Conservation (phyloP, 2,329 filamentous ascomycete species). For the Balansia obtecta region DNA sequence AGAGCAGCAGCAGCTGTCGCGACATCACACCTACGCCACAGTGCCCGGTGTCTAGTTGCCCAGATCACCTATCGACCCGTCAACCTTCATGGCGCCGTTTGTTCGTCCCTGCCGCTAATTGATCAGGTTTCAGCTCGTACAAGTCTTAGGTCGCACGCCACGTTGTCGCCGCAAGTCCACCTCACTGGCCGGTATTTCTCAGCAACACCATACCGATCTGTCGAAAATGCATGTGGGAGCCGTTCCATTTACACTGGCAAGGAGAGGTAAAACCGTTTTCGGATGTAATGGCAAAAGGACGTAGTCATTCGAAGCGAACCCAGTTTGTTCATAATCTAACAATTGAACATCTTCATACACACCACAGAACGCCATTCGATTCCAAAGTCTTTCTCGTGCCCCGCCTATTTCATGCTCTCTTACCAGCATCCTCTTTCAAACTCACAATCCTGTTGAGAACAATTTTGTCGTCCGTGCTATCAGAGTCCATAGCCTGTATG, state of each 20-base stretch:
- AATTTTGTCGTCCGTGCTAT: conserved; percentile 66
- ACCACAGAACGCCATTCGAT: not conserved
- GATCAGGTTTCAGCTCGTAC: not conserved
- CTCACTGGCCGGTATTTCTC: conserved; percentile 11
- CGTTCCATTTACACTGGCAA: not conserved
- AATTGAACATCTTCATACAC: not conserved
- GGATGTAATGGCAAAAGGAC: no score
- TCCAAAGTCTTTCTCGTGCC: not conserved
- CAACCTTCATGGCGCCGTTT: not conserved
- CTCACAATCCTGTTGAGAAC: conserved; percentile 87
- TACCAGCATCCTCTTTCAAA: conserved; percentile 75
- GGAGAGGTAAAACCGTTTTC: no score
- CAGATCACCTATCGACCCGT: not conserved
- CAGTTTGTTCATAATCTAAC: not conserved
- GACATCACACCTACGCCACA: not conserved
- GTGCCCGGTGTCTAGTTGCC: not conserved
- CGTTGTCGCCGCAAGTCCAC: conserved; percentile 17
- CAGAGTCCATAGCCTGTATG: conserved; percentile 55
- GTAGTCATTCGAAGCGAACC: no score
- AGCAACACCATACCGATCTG: not conserved
- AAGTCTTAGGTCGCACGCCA: conserved; percentile 6
- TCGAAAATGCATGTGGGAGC: not conserved
- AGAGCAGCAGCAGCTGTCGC: no score
- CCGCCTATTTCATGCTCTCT: conserved; percentile 23
- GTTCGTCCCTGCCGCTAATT: no score